Evolutionary conservation across 148 eudicot genomes (phyloP).

Genomic region (Rhododendron ferrugineum): DNA sequence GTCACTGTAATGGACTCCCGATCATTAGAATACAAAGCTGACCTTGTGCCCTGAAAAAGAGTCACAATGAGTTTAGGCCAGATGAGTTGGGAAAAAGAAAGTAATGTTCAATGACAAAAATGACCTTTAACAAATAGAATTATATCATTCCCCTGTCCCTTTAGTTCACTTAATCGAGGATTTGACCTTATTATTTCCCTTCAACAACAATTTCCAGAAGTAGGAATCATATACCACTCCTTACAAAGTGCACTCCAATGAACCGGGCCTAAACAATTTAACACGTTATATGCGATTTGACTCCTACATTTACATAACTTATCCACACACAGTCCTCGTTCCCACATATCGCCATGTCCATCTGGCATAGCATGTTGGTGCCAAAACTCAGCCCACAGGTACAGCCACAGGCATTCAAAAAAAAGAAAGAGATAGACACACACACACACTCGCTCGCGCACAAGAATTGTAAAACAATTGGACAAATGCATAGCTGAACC

Average conservation of each 20-base stretch:
- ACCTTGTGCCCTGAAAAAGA: constrained; percentile 83
- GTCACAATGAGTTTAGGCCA: constrained; percentile 3
- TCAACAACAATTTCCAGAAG: neutral
- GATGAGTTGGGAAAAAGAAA: neutral
- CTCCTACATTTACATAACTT: neutral
- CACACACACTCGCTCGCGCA: neutral
- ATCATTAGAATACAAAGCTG: constrained; percentile 87
- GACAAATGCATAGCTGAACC: neutral
- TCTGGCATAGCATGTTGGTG: neutral
- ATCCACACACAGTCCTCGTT: neutral
- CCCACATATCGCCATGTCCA: neutral
- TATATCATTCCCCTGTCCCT: neutral
- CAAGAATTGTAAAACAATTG: neutral
- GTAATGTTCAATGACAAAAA: neutral
- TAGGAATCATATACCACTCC: neutral
- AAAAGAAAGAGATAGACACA: neutral
- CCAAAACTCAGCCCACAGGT: neutral
- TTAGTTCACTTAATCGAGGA: neutral
- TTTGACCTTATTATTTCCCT: neutral
- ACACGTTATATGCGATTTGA: neutral
- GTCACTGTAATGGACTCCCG: constrained; percentile 94
- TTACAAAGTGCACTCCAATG: neutral
- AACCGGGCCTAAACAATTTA: neutral
- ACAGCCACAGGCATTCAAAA: neutral
- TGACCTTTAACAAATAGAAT: neutral